phyloP scores from a whole-genome alignment of 1,284 basidiomycete genomes.

The Anthracocystis walkeri region DNA sequence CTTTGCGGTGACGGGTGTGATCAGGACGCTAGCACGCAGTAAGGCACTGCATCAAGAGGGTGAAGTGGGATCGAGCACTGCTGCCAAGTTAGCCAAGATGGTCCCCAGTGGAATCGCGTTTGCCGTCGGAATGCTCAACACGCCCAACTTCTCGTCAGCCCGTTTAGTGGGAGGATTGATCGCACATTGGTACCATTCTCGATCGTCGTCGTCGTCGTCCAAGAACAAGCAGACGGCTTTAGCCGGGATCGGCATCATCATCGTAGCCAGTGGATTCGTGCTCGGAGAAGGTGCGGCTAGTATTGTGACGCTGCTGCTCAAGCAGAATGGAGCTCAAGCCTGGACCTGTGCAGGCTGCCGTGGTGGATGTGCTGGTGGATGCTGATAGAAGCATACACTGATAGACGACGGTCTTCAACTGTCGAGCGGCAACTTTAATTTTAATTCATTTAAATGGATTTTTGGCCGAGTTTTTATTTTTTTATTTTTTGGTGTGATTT shows the following conservation, averaged over 20 bases:
- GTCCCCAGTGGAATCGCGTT: conserved; percentile 68
- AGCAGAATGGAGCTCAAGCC: conserved; percentile 78
- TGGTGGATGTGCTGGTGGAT: conserved; percentile 79
- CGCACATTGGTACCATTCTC: conserved; percentile 73
- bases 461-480: conserved; percentile 12
- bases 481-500: conserved; percentile 1
- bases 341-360: conserved; percentile 86
- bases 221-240: conserved; percentile 17
- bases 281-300: conserved; percentile 90
- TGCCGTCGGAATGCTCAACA: conserved; percentile 85
- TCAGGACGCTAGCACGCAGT: conserved; percentile 76
- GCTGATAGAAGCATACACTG: conserved; percentile 41
- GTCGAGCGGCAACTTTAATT: neutral
- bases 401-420: neutral
- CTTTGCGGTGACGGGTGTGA: conserved; percentile 65
- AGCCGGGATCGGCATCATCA: conserved; percentile 80
- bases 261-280: conserved; percentile 93
- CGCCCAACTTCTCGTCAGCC: conserved; percentile 92
- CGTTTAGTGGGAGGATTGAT: conserved; percentile 87
- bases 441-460: neutral
- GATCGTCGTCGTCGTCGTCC: conserved; percentile 8
- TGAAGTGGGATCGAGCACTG: conserved; percentile 11
- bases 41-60: conserved; percentile 28
- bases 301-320: conserved; percentile 81
- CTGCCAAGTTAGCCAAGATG: conserved; percentile 31